Evolutionary conservation across 2,329 filamentous ascomycete genomes (phyloP), one percentile per base, ranked within the genome.

Genomic region (Ascochyta rabiei): DNA sequence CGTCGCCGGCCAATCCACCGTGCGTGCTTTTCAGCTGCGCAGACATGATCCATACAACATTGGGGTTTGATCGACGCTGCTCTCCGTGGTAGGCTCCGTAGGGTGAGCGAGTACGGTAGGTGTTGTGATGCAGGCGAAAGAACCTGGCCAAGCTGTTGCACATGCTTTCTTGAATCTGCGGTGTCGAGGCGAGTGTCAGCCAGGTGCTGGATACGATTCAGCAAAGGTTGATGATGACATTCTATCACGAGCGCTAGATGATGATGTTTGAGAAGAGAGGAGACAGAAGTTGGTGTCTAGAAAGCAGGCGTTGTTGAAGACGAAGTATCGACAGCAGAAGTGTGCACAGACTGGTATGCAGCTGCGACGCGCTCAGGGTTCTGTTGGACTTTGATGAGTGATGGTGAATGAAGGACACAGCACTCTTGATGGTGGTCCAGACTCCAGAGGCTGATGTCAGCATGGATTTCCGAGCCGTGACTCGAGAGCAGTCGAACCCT

Each of bases 401-500:
- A 21, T 23, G 9, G 2, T 38, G 35, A 21, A 38, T 8, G 6
- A 38, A 23, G 10, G 19, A 21, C 35, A n/a, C 10, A 15, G 18
- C n/a, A 35, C 18, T 18, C 6, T 19, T 35, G 33, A 35, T 35
- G 2, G 33, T 19, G 28, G 9, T 6, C 12, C n/a, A 18, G 33
- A 16, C 18, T 6, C 12, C n/a, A 18, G 33, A 16, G 7, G 33
- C 18, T 38, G 18, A 38, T 38, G 18, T 8, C n/a, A 16, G 1
- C 2, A 34, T 8, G 5, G 9, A 16, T 34, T 8, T 12, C 21
- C 6, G n/a, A n/a, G n/a, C n/a, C n/a, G n/a, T n/a, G n/a, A n/a
- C n/a, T n/a, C 42, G 45, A 33, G 16, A 42, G 23, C 30, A 23
- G 26, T 37, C 18, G 28, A 45, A 50, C 24, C 46, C 49, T 55